Evolutionary conservation across 2,329 filamentous ascomycete species (phyloP).

Genomic region (Cadophora malorum): DNA sequence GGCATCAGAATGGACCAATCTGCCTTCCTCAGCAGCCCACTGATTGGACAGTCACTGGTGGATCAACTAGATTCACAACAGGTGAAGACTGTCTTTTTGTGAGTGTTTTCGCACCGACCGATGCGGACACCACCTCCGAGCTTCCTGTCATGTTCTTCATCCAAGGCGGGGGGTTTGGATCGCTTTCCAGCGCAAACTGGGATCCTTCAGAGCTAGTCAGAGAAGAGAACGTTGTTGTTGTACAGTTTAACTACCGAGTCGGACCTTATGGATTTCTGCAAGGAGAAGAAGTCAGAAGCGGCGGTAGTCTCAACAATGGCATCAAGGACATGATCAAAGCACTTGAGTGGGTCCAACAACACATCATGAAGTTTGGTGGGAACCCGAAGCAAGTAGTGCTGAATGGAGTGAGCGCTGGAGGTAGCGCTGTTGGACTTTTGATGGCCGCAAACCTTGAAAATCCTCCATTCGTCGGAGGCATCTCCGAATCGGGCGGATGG

Average conservation of each 20-base stretch:
- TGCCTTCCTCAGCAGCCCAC: slow-evolving; percentile 29
- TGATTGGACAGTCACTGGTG: slow-evolving; percentile 30
- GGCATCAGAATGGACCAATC: slow-evolving; percentile 36
- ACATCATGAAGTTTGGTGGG: slow-evolving; percentile 73
- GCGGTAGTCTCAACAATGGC: slow-evolving; percentile 69
- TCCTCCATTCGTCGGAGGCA: slow-evolving; percentile 57
- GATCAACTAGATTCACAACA: slow-evolving; percentile 43
- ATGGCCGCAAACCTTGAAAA: slow-evolving; percentile 60
- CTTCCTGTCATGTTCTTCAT: slow-evolving; percentile 66
- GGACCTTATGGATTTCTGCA: slow-evolving; percentile 76
- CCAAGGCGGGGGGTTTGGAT: slow-evolving; percentile 67
- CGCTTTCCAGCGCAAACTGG: slow-evolving; percentile 55
- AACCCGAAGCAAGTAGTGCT: slow-evolving; percentile 64
- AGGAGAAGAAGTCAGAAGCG: slow-evolving; percentile 56
- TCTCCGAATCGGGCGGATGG: slow-evolving; percentile 59
- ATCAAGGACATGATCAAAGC: slow-evolving; percentile 73
- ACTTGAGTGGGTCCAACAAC: slow-evolving; percentile 70
- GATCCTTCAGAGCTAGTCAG: slow-evolving; percentile 66
- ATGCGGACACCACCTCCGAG: slow-evolving; percentile 49
- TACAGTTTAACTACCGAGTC: slow-evolving; percentile 79
- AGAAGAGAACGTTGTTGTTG: slow-evolving; percentile 67
- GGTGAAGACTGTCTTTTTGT: slow-evolving; percentile 74
- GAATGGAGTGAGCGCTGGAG: slow-evolving; percentile 70
- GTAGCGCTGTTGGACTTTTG: slow-evolving; percentile 66
- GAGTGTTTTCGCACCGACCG: slow-evolving; percentile 65